These are phyloP conservation scores for Colletotrichum sp. DNA, from an alignment of 2,329 filamentous ascomycete species.

Conservation along the genomic window DNA sequence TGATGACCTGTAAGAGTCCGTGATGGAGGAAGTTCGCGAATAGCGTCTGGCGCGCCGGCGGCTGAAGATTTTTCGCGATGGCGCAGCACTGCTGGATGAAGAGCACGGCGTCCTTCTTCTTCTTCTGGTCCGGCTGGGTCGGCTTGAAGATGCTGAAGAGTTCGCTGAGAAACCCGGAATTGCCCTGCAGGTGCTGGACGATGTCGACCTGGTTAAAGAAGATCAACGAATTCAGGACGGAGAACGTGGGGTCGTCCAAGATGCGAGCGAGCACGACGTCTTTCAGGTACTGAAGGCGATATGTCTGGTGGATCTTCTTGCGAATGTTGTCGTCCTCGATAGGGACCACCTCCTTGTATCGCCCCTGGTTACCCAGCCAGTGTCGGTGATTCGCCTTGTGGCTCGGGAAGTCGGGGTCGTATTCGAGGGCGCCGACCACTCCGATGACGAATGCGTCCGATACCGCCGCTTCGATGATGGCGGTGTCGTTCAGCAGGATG, in stretches of 20 bases:
- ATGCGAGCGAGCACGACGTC: slow-evolving; percentile 98
- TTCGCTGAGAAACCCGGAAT: slow-evolving; percentile 78
- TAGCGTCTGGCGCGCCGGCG: slow-evolving; percentile 77
- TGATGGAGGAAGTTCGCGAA: slow-evolving; percentile 91
- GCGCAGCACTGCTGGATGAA: slow-evolving; percentile 97
- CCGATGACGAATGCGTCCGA: slow-evolving; percentile 88
- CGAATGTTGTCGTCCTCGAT: slow-evolving; percentile 84
- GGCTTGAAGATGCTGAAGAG: slow-evolving; percentile 85
- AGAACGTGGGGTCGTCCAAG: slow-evolving; percentile 96
- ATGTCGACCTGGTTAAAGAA: slow-evolving; percentile 99
- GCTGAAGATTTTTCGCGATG: slow-evolving; percentile 93
- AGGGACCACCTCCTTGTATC: slow-evolving; percentile 94
- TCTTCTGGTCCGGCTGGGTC: slow-evolving; percentile 66
- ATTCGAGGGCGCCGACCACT: slow-evolving; percentile 94
- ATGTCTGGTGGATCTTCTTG: slow-evolving; percentile 94
- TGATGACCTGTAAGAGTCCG: slow-evolving; percentile 87
- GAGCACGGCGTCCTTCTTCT: slow-evolving; percentile 91
- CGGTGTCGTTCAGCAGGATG: slow-evolving; percentile 91
- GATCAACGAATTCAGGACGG: slow-evolving; percentile 94
- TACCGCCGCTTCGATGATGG: slow-evolving; percentile 93
- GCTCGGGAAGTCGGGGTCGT: slow-evolving; percentile 95
- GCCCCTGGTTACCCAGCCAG: slow-evolving; percentile 85
- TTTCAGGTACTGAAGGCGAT: slow-evolving; percentile 94
- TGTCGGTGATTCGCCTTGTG: slow-evolving; percentile 98
- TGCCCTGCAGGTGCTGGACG: slow-evolving; percentile 89